These are phyloP conservation scores for Colletotrichum ledebouriae DNA, from an alignment of 2,329 filamentous ascomycete genomes.

Conservation along the genomic window DNA sequence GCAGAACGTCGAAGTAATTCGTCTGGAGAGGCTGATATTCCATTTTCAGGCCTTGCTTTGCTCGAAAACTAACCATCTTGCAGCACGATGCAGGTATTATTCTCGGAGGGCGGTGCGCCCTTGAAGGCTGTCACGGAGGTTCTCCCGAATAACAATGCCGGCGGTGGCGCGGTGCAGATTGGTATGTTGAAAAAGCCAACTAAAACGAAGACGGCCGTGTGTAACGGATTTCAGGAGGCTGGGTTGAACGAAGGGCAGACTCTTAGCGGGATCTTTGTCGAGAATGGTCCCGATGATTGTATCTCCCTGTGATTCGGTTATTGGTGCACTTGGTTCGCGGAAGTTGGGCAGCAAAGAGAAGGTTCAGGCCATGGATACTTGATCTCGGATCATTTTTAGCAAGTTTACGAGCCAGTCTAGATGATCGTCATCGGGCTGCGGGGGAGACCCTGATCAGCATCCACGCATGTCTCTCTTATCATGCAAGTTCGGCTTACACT, in stretches of 20 bases:
- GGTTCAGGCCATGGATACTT: neutral
- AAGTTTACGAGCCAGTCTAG: no score
- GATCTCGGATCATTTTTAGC: no score
- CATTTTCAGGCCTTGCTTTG: neutral
- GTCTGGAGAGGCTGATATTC: neutral
- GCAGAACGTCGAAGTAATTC: conserved; percentile 74
- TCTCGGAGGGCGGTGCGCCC: conserved; percentile 61
- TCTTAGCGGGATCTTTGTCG: conserved; percentile 65
- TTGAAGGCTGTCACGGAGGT: conserved; percentile 62
- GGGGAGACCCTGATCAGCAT: neutral
- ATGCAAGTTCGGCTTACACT: neutral
- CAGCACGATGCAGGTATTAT: conserved; percentile 69
- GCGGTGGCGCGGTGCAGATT: conserved; percentile 72
- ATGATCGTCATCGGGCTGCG: no score
- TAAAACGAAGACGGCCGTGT: conserved; percentile 57
- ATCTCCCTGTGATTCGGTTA: conserved; percentile 10
- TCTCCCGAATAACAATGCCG: conserved; percentile 64
- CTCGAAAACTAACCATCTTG: neutral
- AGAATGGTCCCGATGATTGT: conserved; percentile 55
- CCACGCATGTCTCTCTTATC: neutral
- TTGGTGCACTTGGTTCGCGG: neutral
- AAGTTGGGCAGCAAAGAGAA: no score
- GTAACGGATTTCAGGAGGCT: conserved; percentile 61
- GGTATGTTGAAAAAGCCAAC: conserved; percentile 73
- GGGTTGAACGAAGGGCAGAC: conserved; percentile 66